Percentiles rank a stretch among this genome's conserved stretches.
Evolutionary conservation across 73 alveolate species (phyloP).

Genomic region (Effrenium voratum): DNA sequence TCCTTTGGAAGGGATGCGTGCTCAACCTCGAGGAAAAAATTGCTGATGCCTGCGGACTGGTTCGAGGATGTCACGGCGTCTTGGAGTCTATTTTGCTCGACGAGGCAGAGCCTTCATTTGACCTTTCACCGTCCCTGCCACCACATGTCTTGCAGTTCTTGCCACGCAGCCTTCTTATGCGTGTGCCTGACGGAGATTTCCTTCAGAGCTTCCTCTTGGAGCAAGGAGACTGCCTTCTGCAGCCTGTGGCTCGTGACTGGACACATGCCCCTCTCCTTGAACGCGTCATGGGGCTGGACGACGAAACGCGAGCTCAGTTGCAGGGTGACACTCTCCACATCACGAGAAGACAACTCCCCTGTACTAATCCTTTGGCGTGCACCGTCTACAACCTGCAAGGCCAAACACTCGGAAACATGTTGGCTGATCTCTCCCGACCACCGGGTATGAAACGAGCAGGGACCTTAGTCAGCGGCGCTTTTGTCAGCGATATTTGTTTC

Average conservation of each 20-base stretch:
- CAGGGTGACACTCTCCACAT: background rate
- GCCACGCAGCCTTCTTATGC: background rate
- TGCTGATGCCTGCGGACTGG: background rate
- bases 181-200: background rate
- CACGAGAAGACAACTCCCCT: background rate
- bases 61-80: background rate
- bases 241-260: background rate
- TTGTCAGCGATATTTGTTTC: background rate
- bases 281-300: background rate
- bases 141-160: background rate
- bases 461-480: background rate
- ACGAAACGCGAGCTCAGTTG: background rate
- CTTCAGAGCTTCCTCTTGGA: background rate
- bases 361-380: slow-evolving; percentile 44
- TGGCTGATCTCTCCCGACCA: slow-evolving; percentile 4
- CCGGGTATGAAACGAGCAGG: background rate
- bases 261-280: background rate
- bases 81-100: background rate
- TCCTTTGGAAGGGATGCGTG: background rate
- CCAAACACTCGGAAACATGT: background rate
- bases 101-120: background rate
- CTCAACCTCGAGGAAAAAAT: background rate
- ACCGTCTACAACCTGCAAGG: slow-evolving; percentile 28
- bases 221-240: background rate
- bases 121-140: background rate